phyloP scores from a whole-genome alignment of 176 grass and related monocot genomes.

The Hordeum marinum region DNA sequence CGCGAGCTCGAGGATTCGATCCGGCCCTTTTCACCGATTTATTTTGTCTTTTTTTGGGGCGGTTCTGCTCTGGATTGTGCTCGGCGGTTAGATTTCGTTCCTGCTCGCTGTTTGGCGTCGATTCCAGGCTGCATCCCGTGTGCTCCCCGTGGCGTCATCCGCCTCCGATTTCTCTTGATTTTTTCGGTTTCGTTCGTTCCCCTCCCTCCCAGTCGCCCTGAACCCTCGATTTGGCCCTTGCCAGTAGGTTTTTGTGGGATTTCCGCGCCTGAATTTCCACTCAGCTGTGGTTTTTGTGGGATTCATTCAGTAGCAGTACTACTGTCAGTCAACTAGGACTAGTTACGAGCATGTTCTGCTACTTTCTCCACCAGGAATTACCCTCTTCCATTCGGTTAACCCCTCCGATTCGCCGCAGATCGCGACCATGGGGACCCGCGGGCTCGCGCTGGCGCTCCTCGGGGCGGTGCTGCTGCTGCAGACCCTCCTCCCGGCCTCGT shows the following conservation, averaged over 20 bases:
- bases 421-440: conserved; percentile 52
- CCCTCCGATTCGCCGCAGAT: conserved; percentile 22
- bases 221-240: not conserved
- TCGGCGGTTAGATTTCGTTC: not conserved
- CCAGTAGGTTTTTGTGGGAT: not conserved
- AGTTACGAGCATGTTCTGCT: not conserved
- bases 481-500: conserved; percentile 22
- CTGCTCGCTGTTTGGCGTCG: not conserved
- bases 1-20: no score
- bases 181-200: not conserved
- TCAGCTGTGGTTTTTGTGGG: not conserved
- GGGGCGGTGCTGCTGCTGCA: conserved; percentile 52
- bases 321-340: not conserved
- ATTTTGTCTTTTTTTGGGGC: not conserved
- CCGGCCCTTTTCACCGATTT: not conserved
- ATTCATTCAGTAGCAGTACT: not conserved
- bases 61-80: not conserved
- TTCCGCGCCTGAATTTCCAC: not conserved
- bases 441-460: conserved; percentile 31
- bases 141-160: not conserved
- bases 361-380: not conserved
- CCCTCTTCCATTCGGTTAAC: not conserved
- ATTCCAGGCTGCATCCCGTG: not conserved
- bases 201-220: no score
- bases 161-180: not conserved